Conservation (phyloP, 805 yeast species). For the Candida qinlingensis region DNA sequence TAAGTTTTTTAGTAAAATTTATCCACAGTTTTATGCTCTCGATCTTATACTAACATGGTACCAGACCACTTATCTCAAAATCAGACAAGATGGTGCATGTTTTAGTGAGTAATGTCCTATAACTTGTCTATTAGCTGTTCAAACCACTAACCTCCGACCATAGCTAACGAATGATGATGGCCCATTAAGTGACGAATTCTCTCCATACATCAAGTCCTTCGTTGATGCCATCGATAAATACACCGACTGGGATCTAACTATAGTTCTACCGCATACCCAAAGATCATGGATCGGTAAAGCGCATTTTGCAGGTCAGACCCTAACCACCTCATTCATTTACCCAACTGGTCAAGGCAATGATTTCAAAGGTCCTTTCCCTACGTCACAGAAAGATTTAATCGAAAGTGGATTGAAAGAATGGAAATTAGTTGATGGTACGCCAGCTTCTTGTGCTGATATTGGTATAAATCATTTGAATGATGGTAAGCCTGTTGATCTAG, state of each 20-base stretch:
- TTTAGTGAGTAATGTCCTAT: constrained; percentile 1
- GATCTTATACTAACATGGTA: too few relatives aligned
- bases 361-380: constrained; percentile 63
- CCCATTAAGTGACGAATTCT: constrained; percentile 71
- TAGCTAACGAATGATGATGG: constrained; percentile 90
- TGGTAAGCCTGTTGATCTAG: constrained; percentile 62
- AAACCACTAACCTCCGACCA: constrained; percentile 4
- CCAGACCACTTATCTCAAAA: too few relatives aligned
- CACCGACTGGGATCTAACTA: constrained; percentile 82
- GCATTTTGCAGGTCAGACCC: constrained; percentile 74
- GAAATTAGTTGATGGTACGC: constrained; percentile 87
- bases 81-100: constrained; percentile 8
- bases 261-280: constrained; percentile 77
- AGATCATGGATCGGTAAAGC: constrained; percentile 98
- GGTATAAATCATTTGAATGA: constrained; percentile 69
- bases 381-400: constrained; percentile 38
- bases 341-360: constrained; percentile 42
- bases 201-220: constrained; percentile 82
- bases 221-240: constrained; percentile 57
- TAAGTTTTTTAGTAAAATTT: too few relatives aligned
- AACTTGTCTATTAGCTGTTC: too few relatives aligned
- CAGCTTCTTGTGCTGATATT: constrained; percentile 91
- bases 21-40: too few relatives aligned
- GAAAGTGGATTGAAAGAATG: constrained; percentile 57
- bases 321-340: constrained; percentile 60